Percentiles rank a stretch among this genome's conserved stretches.
Conservation (phyloP, 1,284 basidiomycete species). For the Microbotryum intermedium region DNA sequence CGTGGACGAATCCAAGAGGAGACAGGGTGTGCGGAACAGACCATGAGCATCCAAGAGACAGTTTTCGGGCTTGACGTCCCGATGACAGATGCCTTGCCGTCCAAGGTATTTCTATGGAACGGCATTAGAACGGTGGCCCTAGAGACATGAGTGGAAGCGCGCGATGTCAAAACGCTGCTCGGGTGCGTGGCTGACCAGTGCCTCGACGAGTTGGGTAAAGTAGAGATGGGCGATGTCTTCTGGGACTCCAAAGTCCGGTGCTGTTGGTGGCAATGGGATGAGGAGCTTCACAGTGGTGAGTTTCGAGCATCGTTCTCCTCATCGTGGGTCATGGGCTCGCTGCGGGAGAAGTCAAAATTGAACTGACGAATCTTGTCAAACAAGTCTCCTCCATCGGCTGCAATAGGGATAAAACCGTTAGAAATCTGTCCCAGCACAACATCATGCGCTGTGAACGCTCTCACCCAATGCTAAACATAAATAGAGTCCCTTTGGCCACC, state of each 20-base stretch:
- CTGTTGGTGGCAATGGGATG: constrained; percentile 41
- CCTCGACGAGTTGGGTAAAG: constrained; percentile 78
- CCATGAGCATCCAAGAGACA: constrained; percentile 38
- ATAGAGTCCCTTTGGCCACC: constrained; percentile 70
- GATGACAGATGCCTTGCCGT: constrained; percentile 48
- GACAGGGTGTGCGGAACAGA: not conserved
- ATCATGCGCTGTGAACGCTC: not conserved
- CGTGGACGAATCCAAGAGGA: constrained; percentile 48
- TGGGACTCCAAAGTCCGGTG: constrained; percentile 75
- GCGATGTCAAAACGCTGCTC: constrained; percentile 43
- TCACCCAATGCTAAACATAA: constrained; percentile 69
- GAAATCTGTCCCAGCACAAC: not conserved
- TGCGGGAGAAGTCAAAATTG: not conserved
- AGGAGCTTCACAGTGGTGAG: not conserved
- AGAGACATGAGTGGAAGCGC: not conserved
- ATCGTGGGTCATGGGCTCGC: not conserved
- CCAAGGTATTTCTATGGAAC: constrained; percentile 35
- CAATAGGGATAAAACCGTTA: constrained; percentile 12
- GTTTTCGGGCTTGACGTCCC: constrained; percentile 45
- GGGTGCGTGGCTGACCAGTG: constrained; percentile 45
- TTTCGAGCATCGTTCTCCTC: not conserved
- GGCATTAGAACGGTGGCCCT: too few relatives aligned
- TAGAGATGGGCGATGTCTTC: constrained; percentile 86
- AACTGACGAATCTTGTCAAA: constrained; percentile 91
- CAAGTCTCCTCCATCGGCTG: constrained; percentile 86